Base-by-base conservation (phyloP, 345 rosid genomes). In the Brassica napus region DNA sequence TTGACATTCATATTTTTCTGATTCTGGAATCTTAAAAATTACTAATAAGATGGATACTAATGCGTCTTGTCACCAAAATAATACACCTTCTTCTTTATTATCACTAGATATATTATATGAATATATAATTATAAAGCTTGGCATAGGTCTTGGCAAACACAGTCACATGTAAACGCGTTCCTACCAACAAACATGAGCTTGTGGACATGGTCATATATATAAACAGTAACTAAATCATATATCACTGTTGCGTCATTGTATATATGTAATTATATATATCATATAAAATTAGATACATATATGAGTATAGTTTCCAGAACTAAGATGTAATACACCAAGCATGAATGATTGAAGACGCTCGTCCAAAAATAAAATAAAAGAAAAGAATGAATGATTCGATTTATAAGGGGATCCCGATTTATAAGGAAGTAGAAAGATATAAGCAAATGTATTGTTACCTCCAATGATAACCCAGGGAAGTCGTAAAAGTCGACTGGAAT, bases 181-280 rank as follows among this genome's bases (percentile, higher is more conserved):
- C 73, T 66, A 78, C 73, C 73, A 78, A 72, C 77, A 73, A 79
- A 79, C 77, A 72, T 32, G 77, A 68, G 55, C 82, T 73, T 73
- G 82, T 79, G 77, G 72, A 73, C 74, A 67, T 58, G 34, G 58
- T 42, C 77, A 30, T 71, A 26, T 26, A 54, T 65, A 15, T 18
- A 55, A 5, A 75, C 24, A 63, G 42, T 66, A 18, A 18, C 67
- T 32, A 21, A 10, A 6, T 28, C 79, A 26, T 28, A 39, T 3
- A 31, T 69, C 21, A 15, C 3, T 52, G 18, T 71, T 58, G 32
- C 65, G 4, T 18, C 28, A 30, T 52, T 52, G 15, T 31, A 16
- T 70, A 12, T 31, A 70, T 26, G 4, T 44, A n/a, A n/a, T 52
- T n/a, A 52, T 52, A 42, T 42, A 52, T 5, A 47, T 47, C 55